Base-by-base conservation (phyloP, 2,329 filamentous ascomycete species). In the Aureobasidium musti region DNA sequence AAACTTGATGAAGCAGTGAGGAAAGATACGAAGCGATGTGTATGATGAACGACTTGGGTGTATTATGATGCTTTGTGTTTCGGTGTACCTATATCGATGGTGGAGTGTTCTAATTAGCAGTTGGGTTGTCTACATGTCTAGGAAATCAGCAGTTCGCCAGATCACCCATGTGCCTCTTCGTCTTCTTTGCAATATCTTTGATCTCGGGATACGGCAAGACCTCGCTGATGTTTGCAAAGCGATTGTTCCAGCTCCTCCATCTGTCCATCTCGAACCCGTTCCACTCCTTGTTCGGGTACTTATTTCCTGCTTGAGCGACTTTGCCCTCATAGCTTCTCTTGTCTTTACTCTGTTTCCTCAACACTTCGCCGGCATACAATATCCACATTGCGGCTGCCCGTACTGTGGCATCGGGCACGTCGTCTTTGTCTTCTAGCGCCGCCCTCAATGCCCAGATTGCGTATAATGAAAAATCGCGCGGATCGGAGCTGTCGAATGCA, bases 311-410 rank as follows among this genome's bases (percentile, higher is more conserved):
- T 50, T 70, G 72, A 3, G 73, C 73, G 3, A 74, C 66, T 63
- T 74, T 74, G 17, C 73, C 72, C 4, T 74, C 72, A 47, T 74
- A 76, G 5, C 68, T 68, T 63, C 72, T 74, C n/a, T 69, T 66
- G 8, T 72, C 43, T 37, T 67, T 60, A 21, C 67, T 72, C 21
- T 73, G 68, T 28, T 65, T 68, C 26, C 65, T 66, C 17, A 76
- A 57, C 1, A 71, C 68, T 2, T 71, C 63, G 1, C 72, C 72
- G 35, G 73, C 74, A 57, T 72, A 72, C 11, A 72, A 70, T 23
- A 75, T 70, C 73, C 74, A 75, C 3, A 73, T 70, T 6, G 72
- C 70, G 3, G 73, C 73, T 2, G 74, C 71, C n/a, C 68, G 68
- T 10, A 73, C 21, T 1, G 61, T 64, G n/a, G 61, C 61, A 26